Conservation (phyloP, 2,329 filamentous ascomycete species). For the Colletotrichum ledebouriae region DNA sequence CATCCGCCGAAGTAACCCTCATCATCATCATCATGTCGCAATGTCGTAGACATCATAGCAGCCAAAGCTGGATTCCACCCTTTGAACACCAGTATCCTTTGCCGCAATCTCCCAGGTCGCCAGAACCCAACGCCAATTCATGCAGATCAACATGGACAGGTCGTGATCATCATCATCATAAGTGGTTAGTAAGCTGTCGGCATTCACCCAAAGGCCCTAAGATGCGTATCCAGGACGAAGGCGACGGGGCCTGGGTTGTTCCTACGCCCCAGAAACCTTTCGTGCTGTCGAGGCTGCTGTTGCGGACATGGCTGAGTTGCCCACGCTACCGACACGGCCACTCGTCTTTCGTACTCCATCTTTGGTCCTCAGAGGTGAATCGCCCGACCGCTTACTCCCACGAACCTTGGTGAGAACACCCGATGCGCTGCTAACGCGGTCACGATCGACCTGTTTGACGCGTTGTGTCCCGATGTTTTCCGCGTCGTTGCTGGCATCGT, state of each 20-base stretch:
- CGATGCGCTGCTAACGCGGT: constrained; percentile 65
- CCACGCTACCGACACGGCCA: constrained; percentile 73
- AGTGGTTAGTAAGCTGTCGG: constrained; percentile 46
- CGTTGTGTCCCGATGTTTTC: constrained; percentile 76
- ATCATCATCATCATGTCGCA: constrained; percentile 37
- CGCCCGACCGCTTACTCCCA: constrained; percentile 67
- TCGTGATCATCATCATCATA: constrained; percentile 62
- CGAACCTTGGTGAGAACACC: constrained; percentile 75
- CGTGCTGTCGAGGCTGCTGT: constrained; percentile 61
- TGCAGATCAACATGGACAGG: constrained; percentile 58
- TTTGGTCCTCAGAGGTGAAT: constrained; percentile 64
- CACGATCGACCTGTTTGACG: constrained; percentile 69
- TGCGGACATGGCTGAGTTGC: constrained; percentile 55
- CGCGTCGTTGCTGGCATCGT: constrained; percentile 77
- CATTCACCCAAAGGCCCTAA: constrained; percentile 14
- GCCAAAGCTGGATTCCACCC: constrained; percentile 33
- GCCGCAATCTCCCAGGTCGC: constrained; percentile 38
- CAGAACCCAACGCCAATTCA: constrained; percentile 57
- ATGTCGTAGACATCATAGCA: constrained; percentile 39
- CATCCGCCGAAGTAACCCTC: constrained; percentile 19
- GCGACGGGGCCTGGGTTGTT: constrained; percentile 43
- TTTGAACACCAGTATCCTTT: constrained; percentile 38
- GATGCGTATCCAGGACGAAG: constrained; percentile 28
- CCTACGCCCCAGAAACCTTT: constrained; percentile 66
- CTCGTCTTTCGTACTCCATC: constrained; percentile 76